phyloP scores from a whole-genome alignment of 768 basidiomycete species.

The Boletus eberwhitei region DNA sequence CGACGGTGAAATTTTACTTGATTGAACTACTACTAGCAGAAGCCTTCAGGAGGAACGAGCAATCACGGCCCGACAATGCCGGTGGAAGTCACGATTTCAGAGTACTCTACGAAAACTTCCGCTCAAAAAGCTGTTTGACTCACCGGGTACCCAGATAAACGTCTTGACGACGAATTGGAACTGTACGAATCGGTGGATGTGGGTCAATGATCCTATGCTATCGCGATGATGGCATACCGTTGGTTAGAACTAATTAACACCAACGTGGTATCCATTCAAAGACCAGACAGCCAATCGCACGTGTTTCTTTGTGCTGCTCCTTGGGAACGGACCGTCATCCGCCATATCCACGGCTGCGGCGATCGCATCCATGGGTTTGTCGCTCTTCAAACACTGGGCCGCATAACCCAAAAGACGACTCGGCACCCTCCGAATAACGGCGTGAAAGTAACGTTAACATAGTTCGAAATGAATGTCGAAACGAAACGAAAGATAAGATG shows the following conservation, averaged over 20 bases:
- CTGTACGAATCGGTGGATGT: neutral
- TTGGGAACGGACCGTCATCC: neutral
- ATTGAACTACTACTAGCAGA: neutral
- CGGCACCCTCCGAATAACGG: neutral
- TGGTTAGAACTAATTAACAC: neutral
- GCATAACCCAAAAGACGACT: neutral
- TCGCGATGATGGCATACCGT: neutral
- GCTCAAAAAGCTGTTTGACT: neutral
- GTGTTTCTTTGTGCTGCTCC: neutral
- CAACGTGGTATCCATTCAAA: neutral
- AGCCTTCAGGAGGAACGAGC: too few species aligned
- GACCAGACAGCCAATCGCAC: neutral
- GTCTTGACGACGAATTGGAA: neutral
- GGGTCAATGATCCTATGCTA: neutral
- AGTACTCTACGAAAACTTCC: neutral
- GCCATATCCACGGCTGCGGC: neutral
- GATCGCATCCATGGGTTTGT: neutral
- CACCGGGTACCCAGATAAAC: neutral
- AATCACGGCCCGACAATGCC: neutral
- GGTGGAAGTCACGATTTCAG: neutral
- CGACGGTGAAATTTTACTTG: neutral
- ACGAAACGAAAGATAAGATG: slow-evolving; percentile 4
- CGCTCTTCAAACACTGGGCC: neutral
- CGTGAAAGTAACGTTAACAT: neutral
- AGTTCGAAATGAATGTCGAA: neutral